A percentile compares a stretch with the other conserved stretches of the same genome.
phyloP scores from a whole-genome alignment of 2,329 filamentous ascomycete species.

The Pseudogymnoascus sp. region DNA sequence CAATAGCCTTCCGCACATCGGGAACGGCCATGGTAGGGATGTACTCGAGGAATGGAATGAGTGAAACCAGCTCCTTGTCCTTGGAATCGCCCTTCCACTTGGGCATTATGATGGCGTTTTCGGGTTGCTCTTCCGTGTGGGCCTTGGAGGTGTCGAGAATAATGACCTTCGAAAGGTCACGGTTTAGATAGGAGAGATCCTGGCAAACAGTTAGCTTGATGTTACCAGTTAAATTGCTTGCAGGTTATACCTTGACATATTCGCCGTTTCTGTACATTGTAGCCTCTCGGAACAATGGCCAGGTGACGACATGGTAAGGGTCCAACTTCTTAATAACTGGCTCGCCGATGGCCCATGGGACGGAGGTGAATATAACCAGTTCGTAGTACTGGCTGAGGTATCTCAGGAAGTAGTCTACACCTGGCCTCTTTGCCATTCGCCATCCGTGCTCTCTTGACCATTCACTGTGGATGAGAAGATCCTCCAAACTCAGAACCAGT shows the following conservation, averaged over 20 bases:
- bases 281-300: constrained; percentile 91
- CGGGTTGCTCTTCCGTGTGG: constrained; percentile 84
- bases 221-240: neutral
- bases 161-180: constrained; percentile 89
- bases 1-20: constrained; percentile 78
- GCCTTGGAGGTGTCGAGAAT: constrained; percentile 79
- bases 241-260: constrained; percentile 71
- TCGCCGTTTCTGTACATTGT: constrained; percentile 94
- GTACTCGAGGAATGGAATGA: constrained; percentile 97
- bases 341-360: constrained; percentile 75
- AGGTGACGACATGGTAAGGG: constrained; percentile 89
- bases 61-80: constrained; percentile 76
- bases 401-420: constrained; percentile 92
- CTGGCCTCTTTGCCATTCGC: constrained; percentile 88
- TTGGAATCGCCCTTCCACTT: constrained; percentile 80
- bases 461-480: constrained; percentile 87
- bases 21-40: constrained; percentile 86
- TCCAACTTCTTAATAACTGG: constrained; percentile 88
- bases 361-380: constrained; percentile 86
- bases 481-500: constrained; percentile 83
- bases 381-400: constrained; percentile 98
- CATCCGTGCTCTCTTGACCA: constrained; percentile 93
- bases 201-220: constrained; percentile 32
- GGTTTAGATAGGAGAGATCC: constrained; percentile 97
- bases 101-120: constrained; percentile 85